Evolutionary conservation across 495 filamentous ascomycete genomes (phyloP).

Genomic region (Pyrenula massariospora): DNA sequence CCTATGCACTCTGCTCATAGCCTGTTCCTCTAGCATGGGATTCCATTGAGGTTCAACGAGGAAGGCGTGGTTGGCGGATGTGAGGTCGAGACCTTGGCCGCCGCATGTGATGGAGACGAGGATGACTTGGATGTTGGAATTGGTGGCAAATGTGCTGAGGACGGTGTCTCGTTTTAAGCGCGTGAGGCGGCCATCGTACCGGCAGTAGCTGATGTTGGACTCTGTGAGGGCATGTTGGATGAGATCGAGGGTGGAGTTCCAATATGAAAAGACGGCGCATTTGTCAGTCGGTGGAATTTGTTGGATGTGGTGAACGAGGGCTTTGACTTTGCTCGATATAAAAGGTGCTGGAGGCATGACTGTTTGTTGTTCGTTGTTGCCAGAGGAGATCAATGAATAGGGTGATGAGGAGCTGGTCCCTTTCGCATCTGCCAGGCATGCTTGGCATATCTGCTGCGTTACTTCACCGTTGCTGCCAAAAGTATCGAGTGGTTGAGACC

Average conservation of each 20-base stretch:
- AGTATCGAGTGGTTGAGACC: neutral
- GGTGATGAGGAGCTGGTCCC: too few relatives aligned
- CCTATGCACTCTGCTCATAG: slow-evolving; percentile 26
- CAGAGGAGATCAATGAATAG: neutral
- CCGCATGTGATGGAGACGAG: neutral
- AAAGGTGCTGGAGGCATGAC: neutral
- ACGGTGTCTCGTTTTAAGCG: neutral
- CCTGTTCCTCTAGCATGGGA: slow-evolving; percentile 34
- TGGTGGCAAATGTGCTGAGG: neutral
- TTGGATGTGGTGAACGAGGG: neutral
- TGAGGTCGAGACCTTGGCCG: slow-evolving; percentile 10
- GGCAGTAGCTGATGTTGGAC: slow-evolving; percentile 6
- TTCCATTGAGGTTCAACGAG: slow-evolving; percentile 43
- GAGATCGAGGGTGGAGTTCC: slow-evolving; percentile 27
- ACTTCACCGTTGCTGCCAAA: too few relatives aligned
- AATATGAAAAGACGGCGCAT: slow-evolving; percentile 38
- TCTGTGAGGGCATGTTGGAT: slow-evolving; percentile 7
- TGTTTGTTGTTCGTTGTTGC: neutral
- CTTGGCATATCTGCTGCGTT: too few relatives aligned
- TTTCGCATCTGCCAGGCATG: too few relatives aligned
- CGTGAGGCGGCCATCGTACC: neutral
- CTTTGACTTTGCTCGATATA: neutral
- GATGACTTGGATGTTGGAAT: neutral
- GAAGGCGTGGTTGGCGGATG: slow-evolving; percentile 26
- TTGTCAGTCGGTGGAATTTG: neutral